phyloP scores from a whole-genome alignment of 2,329 filamentous ascomycete genomes.

The Pestalotiopsis sp. region DNA sequence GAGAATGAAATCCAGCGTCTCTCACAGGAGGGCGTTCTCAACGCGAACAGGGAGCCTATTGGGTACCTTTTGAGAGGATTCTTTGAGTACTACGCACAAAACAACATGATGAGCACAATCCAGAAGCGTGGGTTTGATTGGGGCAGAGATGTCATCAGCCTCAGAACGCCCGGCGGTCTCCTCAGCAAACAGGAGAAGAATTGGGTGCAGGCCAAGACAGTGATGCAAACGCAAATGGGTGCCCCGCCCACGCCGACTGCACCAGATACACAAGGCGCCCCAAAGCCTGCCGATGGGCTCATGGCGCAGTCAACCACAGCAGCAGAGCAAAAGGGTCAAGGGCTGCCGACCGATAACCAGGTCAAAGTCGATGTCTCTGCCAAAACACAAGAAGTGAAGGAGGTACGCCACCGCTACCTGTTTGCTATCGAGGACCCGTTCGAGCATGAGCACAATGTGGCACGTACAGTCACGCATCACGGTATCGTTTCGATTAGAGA shows the following conservation, averaged over 20 bases:
- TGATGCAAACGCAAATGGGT: conserved; percentile 52
- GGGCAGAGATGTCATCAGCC: conserved; percentile 77
- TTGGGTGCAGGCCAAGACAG: conserved; percentile 83
- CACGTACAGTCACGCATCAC: conserved; percentile 79
- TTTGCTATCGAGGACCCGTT: conserved; percentile 94
- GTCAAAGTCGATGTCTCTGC: conserved; percentile 16
- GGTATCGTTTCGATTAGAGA: conserved; percentile 82
- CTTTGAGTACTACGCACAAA: conserved; percentile 82
- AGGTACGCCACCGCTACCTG: conserved; percentile 78
- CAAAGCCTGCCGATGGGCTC: conserved; percentile 24
- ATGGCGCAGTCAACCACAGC: conserved; percentile 13
- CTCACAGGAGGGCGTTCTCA: conserved; percentile 61
- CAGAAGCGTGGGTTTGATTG: conserved; percentile 71
- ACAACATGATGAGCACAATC: conserved; percentile 53
- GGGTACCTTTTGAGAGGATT: conserved; percentile 79
- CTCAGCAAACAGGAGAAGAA: conserved; percentile 76
- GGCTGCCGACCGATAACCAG: conserved; percentile 13
- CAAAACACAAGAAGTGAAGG: conserved; percentile 55
- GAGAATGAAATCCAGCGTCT: conserved; percentile 69
- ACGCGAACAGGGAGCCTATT: conserved; percentile 69
- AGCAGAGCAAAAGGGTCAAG: conserved; percentile 11
- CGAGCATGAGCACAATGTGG: conserved; percentile 85
- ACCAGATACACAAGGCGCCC: conserved; percentile 13
- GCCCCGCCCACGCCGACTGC: conserved; percentile 26
- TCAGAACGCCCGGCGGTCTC: conserved; percentile 72